A percentile compares a stretch with the other conserved stretches of the same genome.
Conservation (phyloP, 495 filamentous ascomycete species). For the Penicillium fimorum region DNA sequence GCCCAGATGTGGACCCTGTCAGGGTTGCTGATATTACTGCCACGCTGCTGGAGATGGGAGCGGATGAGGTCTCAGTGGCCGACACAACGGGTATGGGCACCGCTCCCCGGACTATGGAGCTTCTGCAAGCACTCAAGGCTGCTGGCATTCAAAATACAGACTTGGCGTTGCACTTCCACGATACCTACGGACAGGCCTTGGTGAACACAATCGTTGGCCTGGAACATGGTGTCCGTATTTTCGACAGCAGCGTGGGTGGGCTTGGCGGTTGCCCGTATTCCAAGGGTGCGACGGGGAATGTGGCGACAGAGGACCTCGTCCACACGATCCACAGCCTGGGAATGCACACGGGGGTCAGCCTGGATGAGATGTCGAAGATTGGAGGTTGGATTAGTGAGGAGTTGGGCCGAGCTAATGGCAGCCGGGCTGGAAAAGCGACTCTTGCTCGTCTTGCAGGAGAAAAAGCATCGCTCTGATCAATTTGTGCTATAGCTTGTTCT, state of each 20-base stretch:
- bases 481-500: background rate
- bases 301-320: constrained; percentile 89
- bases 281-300: constrained; percentile 92
- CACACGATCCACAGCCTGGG: constrained; percentile 87
- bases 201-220: constrained; percentile 85
- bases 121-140: constrained; percentile 66
- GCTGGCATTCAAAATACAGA: constrained; percentile 78
- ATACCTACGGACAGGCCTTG: constrained; percentile 93
- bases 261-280: constrained; percentile 93
- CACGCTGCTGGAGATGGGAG: constrained; percentile 86
- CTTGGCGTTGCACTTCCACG: constrained; percentile 91
- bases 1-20: constrained; percentile 72
- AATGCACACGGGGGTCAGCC: constrained; percentile 80
- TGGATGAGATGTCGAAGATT: constrained; percentile 77
- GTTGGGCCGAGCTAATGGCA: constrained; percentile 72
- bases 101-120: constrained; percentile 69
- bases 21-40: constrained; percentile 82
- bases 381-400: constrained; percentile 88
- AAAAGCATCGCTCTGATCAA: constrained; percentile 28
- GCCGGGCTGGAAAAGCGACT: constrained; percentile 75
- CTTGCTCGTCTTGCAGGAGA: constrained; percentile 44
- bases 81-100: constrained; percentile 98
- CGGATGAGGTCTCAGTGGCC: constrained; percentile 88
- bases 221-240: constrained; percentile 84
- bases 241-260: constrained; percentile 87